Evolutionary conservation across 2,329 filamentous ascomycete species (phyloP).

Genomic region (Ceratocystis cubensis): DNA sequence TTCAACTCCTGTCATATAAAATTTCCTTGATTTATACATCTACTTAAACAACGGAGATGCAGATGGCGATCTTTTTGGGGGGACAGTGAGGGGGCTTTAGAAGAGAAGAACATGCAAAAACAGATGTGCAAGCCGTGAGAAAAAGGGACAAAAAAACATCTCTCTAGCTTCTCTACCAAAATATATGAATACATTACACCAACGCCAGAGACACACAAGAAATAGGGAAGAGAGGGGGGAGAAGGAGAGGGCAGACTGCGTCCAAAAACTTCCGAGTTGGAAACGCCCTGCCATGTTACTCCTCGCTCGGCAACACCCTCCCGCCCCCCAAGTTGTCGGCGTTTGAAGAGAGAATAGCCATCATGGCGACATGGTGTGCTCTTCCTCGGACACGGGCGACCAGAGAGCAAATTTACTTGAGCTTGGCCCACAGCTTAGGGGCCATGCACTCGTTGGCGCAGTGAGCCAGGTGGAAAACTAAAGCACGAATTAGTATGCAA

Average conservation of each 20-base stretch:
- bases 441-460: slow-evolving; percentile 88
- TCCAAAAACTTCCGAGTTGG: background rate
- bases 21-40: background rate
- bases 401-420: slow-evolving; percentile 56
- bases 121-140: background rate
- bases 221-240: background rate
- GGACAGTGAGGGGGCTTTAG: background rate
- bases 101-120: slow-evolving; percentile 15
- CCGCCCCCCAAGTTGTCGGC: background rate
- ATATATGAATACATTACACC: slow-evolving; percentile 21
- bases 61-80: no score
- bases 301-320: no score
- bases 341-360: slow-evolving; percentile 11
- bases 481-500: slow-evolving; percentile 13
- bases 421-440: slow-evolving; percentile 83
- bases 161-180: slow-evolving; percentile 18
- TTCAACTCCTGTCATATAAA: background rate
- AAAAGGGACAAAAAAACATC: slow-evolving; percentile 13
- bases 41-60: background rate
- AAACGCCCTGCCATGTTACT: no score
- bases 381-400: slow-evolving; percentile 1
- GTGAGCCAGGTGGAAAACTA: slow-evolving; percentile 98
- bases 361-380: slow-evolving; percentile 12
- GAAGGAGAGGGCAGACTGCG: background rate
- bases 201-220: slow-evolving; percentile 1